phyloP scores from a whole-genome alignment of 2,329 filamentous ascomycete genomes.

The Furcasterigmium sp. region DNA sequence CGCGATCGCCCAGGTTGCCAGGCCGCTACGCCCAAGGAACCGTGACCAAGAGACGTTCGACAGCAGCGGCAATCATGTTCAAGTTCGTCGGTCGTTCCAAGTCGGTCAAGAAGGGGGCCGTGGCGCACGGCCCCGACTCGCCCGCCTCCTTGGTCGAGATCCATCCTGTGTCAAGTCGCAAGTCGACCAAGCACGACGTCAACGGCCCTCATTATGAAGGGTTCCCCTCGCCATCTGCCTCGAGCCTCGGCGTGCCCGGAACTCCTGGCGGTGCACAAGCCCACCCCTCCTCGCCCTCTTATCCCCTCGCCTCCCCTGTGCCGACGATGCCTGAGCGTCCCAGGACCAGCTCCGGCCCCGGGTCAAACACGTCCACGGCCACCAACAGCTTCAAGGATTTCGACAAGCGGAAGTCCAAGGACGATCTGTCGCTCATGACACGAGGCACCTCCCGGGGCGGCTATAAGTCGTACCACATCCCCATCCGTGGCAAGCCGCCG shows the following conservation, averaged over 20 bases:
- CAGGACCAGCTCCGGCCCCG: conserved; percentile 33
- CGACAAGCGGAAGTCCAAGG: conserved; percentile 40
- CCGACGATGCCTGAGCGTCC: conserved; percentile 28
- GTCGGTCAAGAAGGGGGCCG: conserved; percentile 17
- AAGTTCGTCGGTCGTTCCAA: conserved; percentile 25
- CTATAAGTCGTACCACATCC: conserved; percentile 33
- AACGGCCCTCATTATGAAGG: conserved; percentile 24
- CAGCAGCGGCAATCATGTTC: conserved; percentile 19
- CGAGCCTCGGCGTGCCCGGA: conserved; percentile 16
- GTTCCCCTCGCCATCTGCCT: conserved; percentile 16
- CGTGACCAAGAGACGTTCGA: conserved; percentile 2
- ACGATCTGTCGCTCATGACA: conserved; percentile 30
- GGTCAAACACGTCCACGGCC: conserved; percentile 13
- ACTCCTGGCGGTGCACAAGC: conserved; percentile 5
- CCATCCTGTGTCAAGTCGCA: conserved; percentile 29
- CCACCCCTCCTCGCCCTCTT: conserved; percentile 11
- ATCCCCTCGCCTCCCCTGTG: conserved; percentile 12
- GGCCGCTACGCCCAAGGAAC: no score
- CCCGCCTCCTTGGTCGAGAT: conserved; percentile 13
- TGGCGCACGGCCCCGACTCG: conserved; percentile 16
- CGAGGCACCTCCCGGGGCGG: conserved; percentile 23
- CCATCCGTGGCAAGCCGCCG: conserved; percentile 33
- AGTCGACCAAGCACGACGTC: conserved; percentile 22
- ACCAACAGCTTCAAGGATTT: conserved; percentile 20
- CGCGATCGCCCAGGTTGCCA: conserved; percentile 9